Evolutionary conservation across 345 rosid genomes (phyloP).

Genomic region (Gossypium arboreum): DNA sequence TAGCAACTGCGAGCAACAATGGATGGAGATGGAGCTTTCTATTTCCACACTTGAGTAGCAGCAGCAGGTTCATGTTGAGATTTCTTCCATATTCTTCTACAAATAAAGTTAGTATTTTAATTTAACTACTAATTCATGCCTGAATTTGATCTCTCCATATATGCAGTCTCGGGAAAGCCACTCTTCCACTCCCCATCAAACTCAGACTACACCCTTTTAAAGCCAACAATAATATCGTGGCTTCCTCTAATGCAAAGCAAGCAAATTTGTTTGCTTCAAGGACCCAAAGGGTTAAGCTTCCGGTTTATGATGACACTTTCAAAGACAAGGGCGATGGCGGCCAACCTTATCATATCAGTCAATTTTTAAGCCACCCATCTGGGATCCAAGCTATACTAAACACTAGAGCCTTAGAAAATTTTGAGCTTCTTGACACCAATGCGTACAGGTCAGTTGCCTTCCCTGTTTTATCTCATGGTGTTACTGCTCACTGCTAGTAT

Average conservation of each 20-base stretch:
- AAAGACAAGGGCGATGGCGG: not conserved
- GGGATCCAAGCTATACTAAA: conserved; percentile 71
- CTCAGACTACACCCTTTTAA: not conserved
- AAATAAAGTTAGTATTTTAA: not conserved
- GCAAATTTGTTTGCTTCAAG: conserved; percentile 66
- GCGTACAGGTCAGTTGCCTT: conserved; percentile 51
- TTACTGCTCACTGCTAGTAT: conserved; percentile 3
- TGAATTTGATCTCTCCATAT: not conserved
- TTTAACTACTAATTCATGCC: not conserved
- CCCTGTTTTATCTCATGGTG: not conserved
- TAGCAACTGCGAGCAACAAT: not conserved
- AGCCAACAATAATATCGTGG: not conserved
- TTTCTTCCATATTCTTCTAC: not conserved
- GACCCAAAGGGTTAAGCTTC: conserved; percentile 51
- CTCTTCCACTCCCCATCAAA: not conserved
- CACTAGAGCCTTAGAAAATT: conserved; percentile 54
- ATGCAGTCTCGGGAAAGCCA: not conserved
- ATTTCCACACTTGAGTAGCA: not conserved
- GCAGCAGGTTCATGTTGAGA: not conserved
- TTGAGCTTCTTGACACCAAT: conserved; percentile 45
- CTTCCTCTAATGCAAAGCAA: conserved; percentile 36
- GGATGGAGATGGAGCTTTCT: conserved; percentile 4
- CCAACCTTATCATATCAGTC: conserved; percentile 41
- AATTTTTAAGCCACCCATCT: conserved; percentile 61
- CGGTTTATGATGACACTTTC: conserved; percentile 26